Conservation (phyloP, 371 early-diverging fungal genomes). For the Mucor plumbeus region DNA sequence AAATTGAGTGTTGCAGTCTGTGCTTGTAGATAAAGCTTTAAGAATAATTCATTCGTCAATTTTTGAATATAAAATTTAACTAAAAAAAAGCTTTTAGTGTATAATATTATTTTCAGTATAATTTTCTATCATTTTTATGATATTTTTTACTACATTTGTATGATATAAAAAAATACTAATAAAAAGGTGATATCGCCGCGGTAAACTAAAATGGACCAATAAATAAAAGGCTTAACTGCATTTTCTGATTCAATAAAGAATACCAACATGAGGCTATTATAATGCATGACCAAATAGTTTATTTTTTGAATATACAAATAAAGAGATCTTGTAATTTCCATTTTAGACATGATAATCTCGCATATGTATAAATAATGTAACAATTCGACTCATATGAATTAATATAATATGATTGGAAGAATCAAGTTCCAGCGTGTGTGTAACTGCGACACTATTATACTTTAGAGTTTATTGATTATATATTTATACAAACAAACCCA, state of each 20-base stretch:
- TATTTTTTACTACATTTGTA: not conserved
- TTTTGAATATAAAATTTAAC: not conserved
- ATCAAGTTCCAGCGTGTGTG: not conserved
- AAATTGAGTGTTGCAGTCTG: slow-evolving; percentile 14
- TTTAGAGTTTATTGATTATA: not conserved
- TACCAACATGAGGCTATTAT: slow-evolving; percentile 5
- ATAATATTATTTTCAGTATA: not conserved
- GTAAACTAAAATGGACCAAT: not conserved
- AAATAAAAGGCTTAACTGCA: not conserved
- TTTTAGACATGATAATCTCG: slow-evolving; percentile 12
- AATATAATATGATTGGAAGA: slow-evolving; percentile 2
- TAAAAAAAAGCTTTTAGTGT: not conserved
- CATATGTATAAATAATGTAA: not conserved
- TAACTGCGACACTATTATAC: slow-evolving; percentile 1
- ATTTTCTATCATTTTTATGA: too few species aligned
- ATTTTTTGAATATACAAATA: slow-evolving; percentile 3
- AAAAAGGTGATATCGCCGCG: not conserved
- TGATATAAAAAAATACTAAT: not conserved
- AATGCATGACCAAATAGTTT: slow-evolving; percentile 6
- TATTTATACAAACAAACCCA: not conserved
- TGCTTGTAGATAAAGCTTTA: not conserved
- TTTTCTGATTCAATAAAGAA: slow-evolving; percentile 3
- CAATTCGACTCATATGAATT: slow-evolving; percentile 8
- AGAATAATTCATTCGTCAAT: too few species aligned
- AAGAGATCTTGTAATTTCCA: slow-evolving; percentile 13